A percentile compares a stretch with the other conserved stretches of the same genome.
Evolutionary conservation across 495 filamentous ascomycete species (phyloP).

Genomic region (Penicillium daleae): DNA sequence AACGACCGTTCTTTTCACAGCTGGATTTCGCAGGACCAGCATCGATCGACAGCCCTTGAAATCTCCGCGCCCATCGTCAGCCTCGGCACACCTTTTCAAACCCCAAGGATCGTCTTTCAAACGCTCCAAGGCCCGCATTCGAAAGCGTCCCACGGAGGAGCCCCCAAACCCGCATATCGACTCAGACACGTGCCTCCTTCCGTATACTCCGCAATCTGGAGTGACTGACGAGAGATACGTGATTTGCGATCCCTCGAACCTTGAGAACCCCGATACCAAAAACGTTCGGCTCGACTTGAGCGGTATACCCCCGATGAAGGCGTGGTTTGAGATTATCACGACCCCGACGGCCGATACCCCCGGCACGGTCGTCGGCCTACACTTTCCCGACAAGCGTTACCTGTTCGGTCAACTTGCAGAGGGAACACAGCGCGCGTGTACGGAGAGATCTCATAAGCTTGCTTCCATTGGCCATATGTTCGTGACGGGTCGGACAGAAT

Average conservation of each 20-base stretch:
- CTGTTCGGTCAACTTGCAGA: conserved; percentile 85
- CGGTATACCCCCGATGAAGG: conserved; percentile 61
- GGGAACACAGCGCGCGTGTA: conserved; percentile 78
- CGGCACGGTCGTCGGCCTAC: conserved; percentile 73
- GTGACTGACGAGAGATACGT: conserved; percentile 23
- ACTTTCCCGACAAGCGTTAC: conserved; percentile 81
- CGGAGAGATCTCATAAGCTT: conserved; percentile 64
- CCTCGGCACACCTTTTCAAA: neutral
- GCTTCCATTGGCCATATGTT: conserved; percentile 73
- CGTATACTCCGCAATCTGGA: conserved; percentile 7
- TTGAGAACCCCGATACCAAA: conserved; percentile 15
- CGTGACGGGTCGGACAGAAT: conserved; percentile 74
- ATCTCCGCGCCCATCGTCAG: neutral
- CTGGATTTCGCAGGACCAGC: conserved; percentile 15
- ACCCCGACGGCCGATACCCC: conserved; percentile 91
- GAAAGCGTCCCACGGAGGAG: neutral
- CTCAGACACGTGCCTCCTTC: conserved; percentile 18
- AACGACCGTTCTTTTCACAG: conserved; percentile 8
- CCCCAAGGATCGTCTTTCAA: neutral
- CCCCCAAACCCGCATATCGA: conserved; percentile 7
- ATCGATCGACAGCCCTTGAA: conserved; percentile 4
- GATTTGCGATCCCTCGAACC: conserved; percentile 28
- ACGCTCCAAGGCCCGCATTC: neutral
- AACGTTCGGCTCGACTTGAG: neutral
- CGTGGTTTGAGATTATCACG: conserved; percentile 69